phyloP scores from a whole-genome alignment of 768 basidiomycete genomes.

The Astraeus odoratus region DNA sequence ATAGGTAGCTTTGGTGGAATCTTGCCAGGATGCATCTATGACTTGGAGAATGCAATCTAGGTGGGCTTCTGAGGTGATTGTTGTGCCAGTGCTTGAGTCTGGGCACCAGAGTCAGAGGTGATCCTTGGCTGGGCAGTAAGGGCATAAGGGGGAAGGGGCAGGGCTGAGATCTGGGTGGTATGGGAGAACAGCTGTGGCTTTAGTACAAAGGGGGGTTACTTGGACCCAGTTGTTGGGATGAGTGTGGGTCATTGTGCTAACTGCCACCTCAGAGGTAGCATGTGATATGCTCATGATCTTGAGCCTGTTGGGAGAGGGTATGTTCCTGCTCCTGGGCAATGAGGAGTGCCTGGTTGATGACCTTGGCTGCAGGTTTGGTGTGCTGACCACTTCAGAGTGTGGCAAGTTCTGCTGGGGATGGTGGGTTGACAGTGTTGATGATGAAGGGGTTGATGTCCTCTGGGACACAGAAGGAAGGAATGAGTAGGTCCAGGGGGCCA shows the following conservation, averaged over 20 bases:
- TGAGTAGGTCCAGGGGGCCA: background rate
- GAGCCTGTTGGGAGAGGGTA: background rate
- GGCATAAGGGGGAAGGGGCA: background rate
- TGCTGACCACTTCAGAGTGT: slow-evolving; percentile 6
- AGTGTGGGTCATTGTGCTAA: background rate
- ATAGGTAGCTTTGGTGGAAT: slow-evolving; percentile 4
- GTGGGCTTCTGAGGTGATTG: background rate
- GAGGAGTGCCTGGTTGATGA: background rate
- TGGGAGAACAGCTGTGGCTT: background rate
- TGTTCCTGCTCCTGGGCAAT: background rate
- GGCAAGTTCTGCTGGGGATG: background rate
- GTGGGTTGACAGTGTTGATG: slow-evolving; percentile 14
- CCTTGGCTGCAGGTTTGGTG: background rate
- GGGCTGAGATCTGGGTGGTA: slow-evolving; percentile 1
- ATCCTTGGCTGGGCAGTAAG: slow-evolving; percentile 3
- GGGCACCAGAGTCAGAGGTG: background rate
- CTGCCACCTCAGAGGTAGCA: background rate
- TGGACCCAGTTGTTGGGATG: background rate
- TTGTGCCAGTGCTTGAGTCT: background rate
- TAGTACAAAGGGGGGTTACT: background rate
- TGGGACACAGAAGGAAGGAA: slow-evolving; percentile 9
- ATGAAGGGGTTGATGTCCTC: slow-evolving; percentile 3
- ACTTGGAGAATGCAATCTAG: background rate
- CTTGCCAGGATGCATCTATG: slow-evolving; percentile 1
- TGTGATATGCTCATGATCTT: background rate